These are phyloP conservation scores for Pichia sp. DNA, from an alignment of 1,139 yeast species.

Conservation along the genomic window DNA sequence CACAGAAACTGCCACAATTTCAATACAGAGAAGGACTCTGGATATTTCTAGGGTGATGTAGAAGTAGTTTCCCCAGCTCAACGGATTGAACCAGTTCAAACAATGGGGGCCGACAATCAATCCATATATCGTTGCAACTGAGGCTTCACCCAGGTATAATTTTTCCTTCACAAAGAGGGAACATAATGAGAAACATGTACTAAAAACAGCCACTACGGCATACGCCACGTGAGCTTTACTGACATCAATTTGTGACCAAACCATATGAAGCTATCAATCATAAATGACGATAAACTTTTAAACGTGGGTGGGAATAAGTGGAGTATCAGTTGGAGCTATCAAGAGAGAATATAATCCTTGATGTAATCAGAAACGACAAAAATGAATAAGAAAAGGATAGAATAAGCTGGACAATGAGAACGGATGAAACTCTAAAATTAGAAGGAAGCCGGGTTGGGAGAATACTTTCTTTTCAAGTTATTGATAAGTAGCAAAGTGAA, in stretches of 20 bases:
- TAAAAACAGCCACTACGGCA: conserved; percentile 88
- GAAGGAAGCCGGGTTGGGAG: background rate
- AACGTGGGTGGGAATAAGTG: background rate
- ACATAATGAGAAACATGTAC: conserved; percentile 80
- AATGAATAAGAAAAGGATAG: background rate
- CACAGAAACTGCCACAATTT: conserved; percentile 96
- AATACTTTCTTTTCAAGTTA: background rate
- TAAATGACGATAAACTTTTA: background rate
- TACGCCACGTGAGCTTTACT: conserved; percentile 76
- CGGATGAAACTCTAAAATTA: background rate
- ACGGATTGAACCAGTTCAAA: conserved; percentile 81
- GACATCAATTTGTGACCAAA: conserved; percentile 34
- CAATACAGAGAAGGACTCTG: conserved; percentile 83
- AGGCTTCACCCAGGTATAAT: conserved; percentile 91
- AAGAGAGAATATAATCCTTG: background rate
- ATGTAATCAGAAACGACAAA: background rate
- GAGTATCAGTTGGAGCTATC: background rate
- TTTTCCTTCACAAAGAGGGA: conserved; percentile 88
- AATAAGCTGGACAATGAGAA: background rate
- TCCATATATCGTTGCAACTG: conserved; percentile 89
- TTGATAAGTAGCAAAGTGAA: conserved; percentile 2
- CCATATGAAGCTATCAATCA: conserved; percentile 23
- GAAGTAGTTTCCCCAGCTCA: conserved; percentile 88
- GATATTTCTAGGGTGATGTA: conserved; percentile 83
- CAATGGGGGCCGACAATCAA: conserved; percentile 93